Percentiles rank a stretch among this genome's conserved stretches.
Evolutionary conservation across 345 rosid genomes (phyloP).

Genomic region (Turnera subulata): DNA sequence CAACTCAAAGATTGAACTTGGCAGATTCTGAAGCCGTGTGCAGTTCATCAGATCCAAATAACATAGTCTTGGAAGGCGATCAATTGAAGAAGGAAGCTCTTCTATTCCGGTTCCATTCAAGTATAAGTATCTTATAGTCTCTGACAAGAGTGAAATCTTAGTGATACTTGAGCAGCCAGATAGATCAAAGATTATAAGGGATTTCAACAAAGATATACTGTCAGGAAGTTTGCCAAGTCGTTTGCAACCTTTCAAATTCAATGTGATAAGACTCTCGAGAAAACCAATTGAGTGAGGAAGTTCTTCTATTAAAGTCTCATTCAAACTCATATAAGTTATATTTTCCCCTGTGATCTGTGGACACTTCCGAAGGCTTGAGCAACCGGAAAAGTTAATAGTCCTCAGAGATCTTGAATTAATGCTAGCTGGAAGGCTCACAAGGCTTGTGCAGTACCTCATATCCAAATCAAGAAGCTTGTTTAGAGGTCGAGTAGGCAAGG

Average conservation of each 20-base stretch:
- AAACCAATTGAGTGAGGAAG: conserved; percentile 4
- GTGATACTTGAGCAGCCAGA: too few relatives aligned
- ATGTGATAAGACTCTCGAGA: neutral
- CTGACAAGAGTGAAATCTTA: neutral
- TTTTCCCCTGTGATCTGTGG: conserved; percentile 5
- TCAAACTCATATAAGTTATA: conserved; percentile 3
- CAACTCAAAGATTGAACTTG: neutral
- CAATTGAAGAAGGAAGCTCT: conserved; percentile 7
- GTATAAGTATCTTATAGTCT: conserved; percentile 5
- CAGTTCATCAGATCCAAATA: conserved; percentile 9
- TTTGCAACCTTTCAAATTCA: conserved; percentile 7
- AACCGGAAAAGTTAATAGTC: too few relatives aligned
- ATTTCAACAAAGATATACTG: neutral
- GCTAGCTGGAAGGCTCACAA: too few relatives aligned
- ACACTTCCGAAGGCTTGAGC: conserved; percentile 3
- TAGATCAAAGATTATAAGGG: too few relatives aligned
- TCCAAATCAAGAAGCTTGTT: neutral
- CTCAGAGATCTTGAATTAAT: too few relatives aligned
- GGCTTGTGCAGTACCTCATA: neutral
- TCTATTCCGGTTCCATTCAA: conserved; percentile 4
- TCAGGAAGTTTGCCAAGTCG: neutral
- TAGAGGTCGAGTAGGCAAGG: neutral
- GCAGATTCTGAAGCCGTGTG: conserved; percentile 13
- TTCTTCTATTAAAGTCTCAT: too few relatives aligned
- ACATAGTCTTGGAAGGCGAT: neutral